Evolutionary conservation across 345 rosid genomes (phyloP), one percentile per base, ranked within the genome.

Genomic region (Syzygium aromaticum): DNA sequence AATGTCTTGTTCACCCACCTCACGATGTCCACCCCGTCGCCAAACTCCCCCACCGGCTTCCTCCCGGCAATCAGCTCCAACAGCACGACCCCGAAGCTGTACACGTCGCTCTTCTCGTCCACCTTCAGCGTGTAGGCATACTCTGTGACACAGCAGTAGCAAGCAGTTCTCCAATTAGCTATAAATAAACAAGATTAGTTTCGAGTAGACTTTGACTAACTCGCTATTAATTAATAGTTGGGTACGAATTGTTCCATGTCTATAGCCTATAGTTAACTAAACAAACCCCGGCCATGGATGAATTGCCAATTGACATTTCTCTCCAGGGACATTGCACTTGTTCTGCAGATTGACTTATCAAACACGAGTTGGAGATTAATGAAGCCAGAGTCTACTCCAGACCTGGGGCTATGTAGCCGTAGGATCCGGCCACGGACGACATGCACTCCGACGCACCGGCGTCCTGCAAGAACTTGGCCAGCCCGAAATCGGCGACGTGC

Each of bases 391-490:
- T 28, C 38, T 8, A 54, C 49, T 56, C 51, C 43, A 77, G 46
- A 97, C 99, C 98, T 92, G 99, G 99, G 1, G 99, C 98, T 40
- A 97, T 97, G 93, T 97, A 97, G 33, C 99, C 99, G 63, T 96
- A 97, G 22, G 98, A 97, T 28, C 99, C 99, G 28, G 98, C 99
- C 8, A 97, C 90, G 17, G 95, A 87, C 21, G 98, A 97, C 97
- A 97, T 97, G 91, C 98, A 94, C 89, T 97, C 98, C 0, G 99
- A 97, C 51, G 94, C 93, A 67, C 95, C 97, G 6, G 97, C 90
- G 53, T 91, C 96, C 82, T 92, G 96, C 85, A 97, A 89, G 94
- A 97, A 95, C 95, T 96, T 97, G 30, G 98, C 99, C 27, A 97
- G 94, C 57, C 99, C 99, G 59, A 97, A 97, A 90, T 96, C 99